Conservation (phyloP, 2,329 filamentous ascomycete genomes). For the Scolecobasidium constrictum region DNA sequence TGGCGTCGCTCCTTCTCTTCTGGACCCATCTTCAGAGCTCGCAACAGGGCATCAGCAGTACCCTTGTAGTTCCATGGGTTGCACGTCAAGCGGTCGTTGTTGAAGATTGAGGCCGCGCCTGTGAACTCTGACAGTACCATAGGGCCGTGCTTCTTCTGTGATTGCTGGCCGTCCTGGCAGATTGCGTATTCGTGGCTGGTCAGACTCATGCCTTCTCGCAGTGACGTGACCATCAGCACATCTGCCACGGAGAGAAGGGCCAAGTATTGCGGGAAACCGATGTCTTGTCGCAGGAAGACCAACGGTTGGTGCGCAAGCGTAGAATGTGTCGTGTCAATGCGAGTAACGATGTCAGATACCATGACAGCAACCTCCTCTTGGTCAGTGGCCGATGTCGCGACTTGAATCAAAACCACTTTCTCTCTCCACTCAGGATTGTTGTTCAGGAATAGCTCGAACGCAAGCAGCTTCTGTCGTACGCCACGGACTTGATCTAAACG, state of each 20-base stretch:
- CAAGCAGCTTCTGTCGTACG: slow-evolving; percentile 83
- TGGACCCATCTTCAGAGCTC: slow-evolving; percentile 67
- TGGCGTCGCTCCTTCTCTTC: slow-evolving; percentile 67
- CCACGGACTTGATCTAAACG: slow-evolving; percentile 90
- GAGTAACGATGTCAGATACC: slow-evolving; percentile 86
- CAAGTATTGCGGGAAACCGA: slow-evolving; percentile 87
- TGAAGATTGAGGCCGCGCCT: slow-evolving; percentile 78
- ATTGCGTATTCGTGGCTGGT: slow-evolving; percentile 90
- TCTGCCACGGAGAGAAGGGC: slow-evolving; percentile 83
- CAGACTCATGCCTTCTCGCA: slow-evolving; percentile 95
- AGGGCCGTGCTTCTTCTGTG: slow-evolving; percentile 70
- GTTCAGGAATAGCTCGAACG: slow-evolving; percentile 89
- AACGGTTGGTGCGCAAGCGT: slow-evolving; percentile 87
- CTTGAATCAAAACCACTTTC: slow-evolving; percentile 76
- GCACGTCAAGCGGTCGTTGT: slow-evolving; percentile 67
- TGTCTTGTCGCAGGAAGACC: slow-evolving; percentile 90
- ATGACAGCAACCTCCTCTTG: slow-evolving; percentile 78
- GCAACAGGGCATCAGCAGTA: slow-evolving; percentile 75
- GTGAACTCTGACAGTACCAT: slow-evolving; percentile 93
- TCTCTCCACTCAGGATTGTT: slow-evolving; percentile 85
- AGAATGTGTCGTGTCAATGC: slow-evolving; percentile 85
- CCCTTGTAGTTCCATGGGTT: slow-evolving; percentile 94
- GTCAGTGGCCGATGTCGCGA: slow-evolving; percentile 82
- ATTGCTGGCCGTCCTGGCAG: slow-evolving; percentile 72
- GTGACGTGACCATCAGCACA: slow-evolving; percentile 84